Conservation (phyloP, 2,329 filamentous ascomycete species). For the Cadophora luteo-olivacea region DNA sequence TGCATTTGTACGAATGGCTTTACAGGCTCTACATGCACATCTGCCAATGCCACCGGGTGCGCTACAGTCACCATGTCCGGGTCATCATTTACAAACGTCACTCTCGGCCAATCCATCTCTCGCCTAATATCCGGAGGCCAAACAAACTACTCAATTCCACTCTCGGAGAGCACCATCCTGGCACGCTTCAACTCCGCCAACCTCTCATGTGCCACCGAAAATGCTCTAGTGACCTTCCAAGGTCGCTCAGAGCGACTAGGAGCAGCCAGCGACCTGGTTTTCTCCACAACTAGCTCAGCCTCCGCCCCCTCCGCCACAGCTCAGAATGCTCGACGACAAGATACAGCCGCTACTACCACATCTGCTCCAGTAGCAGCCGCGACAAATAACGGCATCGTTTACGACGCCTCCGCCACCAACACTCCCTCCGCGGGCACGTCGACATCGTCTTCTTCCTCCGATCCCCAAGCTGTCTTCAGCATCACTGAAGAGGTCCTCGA, state of each 20-base stretch:
- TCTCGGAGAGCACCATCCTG: conserved; percentile 73
- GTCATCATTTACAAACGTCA: conserved; percentile 65
- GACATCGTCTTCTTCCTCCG: conserved; percentile 24
- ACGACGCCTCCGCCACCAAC: conserved; percentile 14
- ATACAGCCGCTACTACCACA: not conserved
- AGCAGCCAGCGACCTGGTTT: conserved; percentile 29
- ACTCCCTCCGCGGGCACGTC: conserved; percentile 13
- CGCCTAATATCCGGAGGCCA: conserved; percentile 71
- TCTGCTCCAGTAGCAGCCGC: not conserved
- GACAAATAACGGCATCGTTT: conserved; percentile 20
- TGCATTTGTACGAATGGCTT: conserved; percentile 93
- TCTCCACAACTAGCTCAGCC: conserved; percentile 25
- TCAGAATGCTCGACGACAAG: not conserved
- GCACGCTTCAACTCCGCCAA: conserved; percentile 77
- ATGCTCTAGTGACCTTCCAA: conserved; percentile 86
- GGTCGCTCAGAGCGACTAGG: conserved; percentile 48
- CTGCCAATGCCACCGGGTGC: conserved; percentile 59
- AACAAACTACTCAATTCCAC: conserved; percentile 75
- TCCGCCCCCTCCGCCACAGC: conserved; percentile 17
- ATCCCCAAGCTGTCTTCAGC: conserved; percentile 48
- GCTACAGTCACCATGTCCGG: conserved; percentile 55
- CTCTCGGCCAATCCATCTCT: conserved; percentile 80
- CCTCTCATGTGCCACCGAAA: conserved; percentile 83
- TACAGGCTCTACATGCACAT: conserved; percentile 67
- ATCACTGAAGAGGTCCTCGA: conserved; percentile 64